A percentile compares a stretch with the other conserved stretches of the same genome.
These are phyloP conservation scores for Auricularia auricula-judae DNA, from an alignment of 768 basidiomycete species.

Conservation along the genomic window DNA sequence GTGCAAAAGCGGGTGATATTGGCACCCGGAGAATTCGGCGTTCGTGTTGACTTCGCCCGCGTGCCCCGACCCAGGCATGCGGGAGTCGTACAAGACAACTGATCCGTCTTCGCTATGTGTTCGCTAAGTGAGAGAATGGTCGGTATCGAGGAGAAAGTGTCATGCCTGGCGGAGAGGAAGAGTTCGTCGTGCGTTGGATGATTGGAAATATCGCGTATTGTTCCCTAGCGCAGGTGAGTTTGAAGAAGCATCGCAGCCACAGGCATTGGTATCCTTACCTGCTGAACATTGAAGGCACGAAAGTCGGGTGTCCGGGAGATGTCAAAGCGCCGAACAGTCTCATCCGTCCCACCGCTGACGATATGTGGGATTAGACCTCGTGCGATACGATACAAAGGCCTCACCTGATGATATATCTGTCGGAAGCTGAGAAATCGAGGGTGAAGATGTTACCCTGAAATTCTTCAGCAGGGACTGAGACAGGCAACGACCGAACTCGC, in stretches of 20 bases:
- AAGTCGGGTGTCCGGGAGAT: background rate
- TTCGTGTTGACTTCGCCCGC: constrained; percentile 35
- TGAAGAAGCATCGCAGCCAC: background rate
- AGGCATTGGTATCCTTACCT: background rate
- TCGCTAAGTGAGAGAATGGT: no score
- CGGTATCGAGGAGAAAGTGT: background rate
- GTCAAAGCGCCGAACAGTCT: constrained; percentile 4
- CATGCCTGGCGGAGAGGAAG: constrained; percentile 2
- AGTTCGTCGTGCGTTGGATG: constrained; percentile 2
- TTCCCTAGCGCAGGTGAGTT: background rate
- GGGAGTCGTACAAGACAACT: background rate
- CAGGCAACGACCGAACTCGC: constrained; percentile 34
- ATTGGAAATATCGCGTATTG: background rate
- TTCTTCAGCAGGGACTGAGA: background rate
- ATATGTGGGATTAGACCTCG: background rate
- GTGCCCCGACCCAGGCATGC: background rate
- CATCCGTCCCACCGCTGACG: constrained; percentile 4
- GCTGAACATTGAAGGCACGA: background rate
- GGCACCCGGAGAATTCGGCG: constrained; percentile 50
- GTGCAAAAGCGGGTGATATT: constrained; percentile 57
- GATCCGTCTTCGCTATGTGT: constrained; percentile 1
- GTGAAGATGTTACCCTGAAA: constrained; percentile 58
- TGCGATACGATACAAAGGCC: constrained; percentile 17
- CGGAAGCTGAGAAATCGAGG: constrained; percentile 57
- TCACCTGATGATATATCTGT: constrained; percentile 54